Evolutionary conservation across 2,329 filamentous ascomycete species (phyloP), one percentile per base, ranked within the genome.

Genomic region (Cercospora berteroae): DNA sequence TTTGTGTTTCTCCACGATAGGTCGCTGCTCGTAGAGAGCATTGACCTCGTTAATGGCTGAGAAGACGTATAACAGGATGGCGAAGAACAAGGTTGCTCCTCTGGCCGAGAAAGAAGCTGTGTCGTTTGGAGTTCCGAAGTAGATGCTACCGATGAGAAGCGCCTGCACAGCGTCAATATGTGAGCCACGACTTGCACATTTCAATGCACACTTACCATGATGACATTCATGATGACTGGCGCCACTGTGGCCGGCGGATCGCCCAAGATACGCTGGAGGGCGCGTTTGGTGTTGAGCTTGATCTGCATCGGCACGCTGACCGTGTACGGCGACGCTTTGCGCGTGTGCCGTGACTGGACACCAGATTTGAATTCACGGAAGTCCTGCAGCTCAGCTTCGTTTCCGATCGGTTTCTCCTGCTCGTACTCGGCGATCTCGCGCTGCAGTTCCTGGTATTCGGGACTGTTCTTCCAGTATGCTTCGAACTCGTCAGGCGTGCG

Each of bases 241-340:
- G 62, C 48, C 4, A 64, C 31, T 8, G 62, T 64, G 20, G 62
- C 48, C 18, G 62, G 31, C 4, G 27, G 48, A 16, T 64, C 62
- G 33, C 62, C 62, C 10, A 44, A n/a, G 23, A 58, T 58, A 3
- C 62, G 48, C 27, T 64, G 62, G 13, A 25, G 33, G 6, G 62
- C 62, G 9, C 62, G 62, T 27, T 97, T 93, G 62, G 90, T 91
- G 65, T 83, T 85, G 5, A 97, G 83, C 63, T 93, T 88, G 69
- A 96, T 79, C 79, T 97, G 93, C 79, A 94, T 88, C 5, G 67
- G 60, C 70, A 89, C 91, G 0, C 92, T 94, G 48, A 97, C 82
- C 0, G 92, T 96, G 78, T 90, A 97, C 0, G 93, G 92, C 1
- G 92, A 95, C 76, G 87, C 86, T 56, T 84, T 78, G 2, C 92